Conservation (phyloP, 306 rosid species). For the Abrus precatorius region DNA sequence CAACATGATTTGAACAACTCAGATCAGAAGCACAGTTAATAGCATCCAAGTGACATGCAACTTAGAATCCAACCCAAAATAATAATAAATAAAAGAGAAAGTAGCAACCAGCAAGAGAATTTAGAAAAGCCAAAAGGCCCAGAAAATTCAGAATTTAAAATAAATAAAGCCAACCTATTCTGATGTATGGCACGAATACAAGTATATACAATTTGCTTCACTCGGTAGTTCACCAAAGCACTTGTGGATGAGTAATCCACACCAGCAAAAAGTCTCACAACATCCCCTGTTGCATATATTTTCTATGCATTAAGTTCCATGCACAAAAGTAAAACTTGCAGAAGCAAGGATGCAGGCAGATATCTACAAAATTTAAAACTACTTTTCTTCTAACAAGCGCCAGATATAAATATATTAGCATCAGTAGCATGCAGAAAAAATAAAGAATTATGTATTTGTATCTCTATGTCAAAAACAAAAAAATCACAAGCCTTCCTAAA, state of each 20-base stretch:
- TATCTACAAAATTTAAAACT: conserved; percentile 26
- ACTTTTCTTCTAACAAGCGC: conserved; percentile 35
- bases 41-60: conserved; percentile 6
- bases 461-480: conserved; percentile 17
- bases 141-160: conserved; percentile 37
- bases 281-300: conserved; percentile 71
- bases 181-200: conserved; percentile 82
- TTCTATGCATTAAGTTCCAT: conserved; percentile 19
- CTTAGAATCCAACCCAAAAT: conserved; percentile 9
- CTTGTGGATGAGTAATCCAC: conserved; percentile 62
- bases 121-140: conserved; percentile 16
- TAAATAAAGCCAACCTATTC: conserved; percentile 71
- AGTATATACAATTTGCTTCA: conserved; percentile 74
- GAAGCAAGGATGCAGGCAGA: conserved; percentile 38
- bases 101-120: conserved; percentile 5
- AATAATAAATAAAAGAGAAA: conserved; percentile 22
- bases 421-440: conserved; percentile 20
- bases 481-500: not conserved
- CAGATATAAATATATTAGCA: conserved; percentile 10
- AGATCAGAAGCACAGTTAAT: not conserved
- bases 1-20: conserved; percentile 29
- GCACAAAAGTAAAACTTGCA: conserved; percentile 30
- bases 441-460: not conserved
- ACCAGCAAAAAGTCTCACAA: conserved; percentile 77
- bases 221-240: conserved; percentile 82